Evolutionary conservation across 176 grass and related monocot species (phyloP), one percentile per base, ranked within the genome.

Genomic region (Typha latifolia): DNA sequence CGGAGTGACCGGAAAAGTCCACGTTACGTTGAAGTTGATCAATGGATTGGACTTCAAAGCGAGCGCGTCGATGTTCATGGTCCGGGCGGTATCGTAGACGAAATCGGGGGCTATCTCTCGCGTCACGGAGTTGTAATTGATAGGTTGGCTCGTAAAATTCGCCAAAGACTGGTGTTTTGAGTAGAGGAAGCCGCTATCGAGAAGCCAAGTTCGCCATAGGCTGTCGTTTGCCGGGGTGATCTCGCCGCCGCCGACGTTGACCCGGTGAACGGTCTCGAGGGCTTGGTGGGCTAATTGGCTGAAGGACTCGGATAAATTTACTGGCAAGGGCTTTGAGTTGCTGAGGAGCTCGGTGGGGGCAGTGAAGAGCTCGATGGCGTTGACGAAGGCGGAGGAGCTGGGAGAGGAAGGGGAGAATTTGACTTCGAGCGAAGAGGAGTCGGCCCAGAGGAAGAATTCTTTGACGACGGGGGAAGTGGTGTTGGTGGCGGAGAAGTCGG

Each of bases 391-490:
- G 13, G 55, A 34, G 26, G 69, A 26, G 12, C 57, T 37, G 18
- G 14, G 1, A 2, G 63, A 47, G 14, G 12, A 4, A 2, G 85
- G 73, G n/a, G 29, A 12, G 66, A 88, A 84, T 11, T 50, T 9
- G 68, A 84, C 20, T 19, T 53, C 20, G 18, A 88, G 20, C 20
- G 62, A 15, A 47, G 15, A 49, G 19, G 23, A 4, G 32, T 16
- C 47, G 0, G 55, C 27, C 51, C 77, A 78, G 32, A 96, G 32
- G 66, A 91, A 86, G 75, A 84, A 96, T 72, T 96, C 93, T 57
- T 84, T 82, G 65, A 91, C 73, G 23, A 66, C 63, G 13, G 67
- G 80, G 24, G 31, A 12, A 11, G 64, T 4, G 26, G 15, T 48
- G 51, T 74, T 21, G 47, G 67, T 23, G 21, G 79, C 80, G 43